These are phyloP conservation scores for Colletotrichum gloeosporioides DNA, from an alignment of 2,329 filamentous ascomycete species.

Conservation along the genomic window DNA sequence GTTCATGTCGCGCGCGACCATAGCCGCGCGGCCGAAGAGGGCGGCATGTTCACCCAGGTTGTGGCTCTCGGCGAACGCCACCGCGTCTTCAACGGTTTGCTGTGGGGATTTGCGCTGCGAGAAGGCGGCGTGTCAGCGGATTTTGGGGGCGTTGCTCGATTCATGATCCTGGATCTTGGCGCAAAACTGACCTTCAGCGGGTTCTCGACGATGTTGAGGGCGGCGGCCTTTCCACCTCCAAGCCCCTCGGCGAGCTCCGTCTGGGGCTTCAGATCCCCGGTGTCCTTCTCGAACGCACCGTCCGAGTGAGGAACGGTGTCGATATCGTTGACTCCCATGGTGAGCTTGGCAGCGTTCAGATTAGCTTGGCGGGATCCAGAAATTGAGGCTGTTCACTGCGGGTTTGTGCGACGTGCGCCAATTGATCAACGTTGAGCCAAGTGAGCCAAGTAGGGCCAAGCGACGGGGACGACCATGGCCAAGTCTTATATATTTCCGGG, in stretches of 20 bases:
- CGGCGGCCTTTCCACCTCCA: conserved; percentile 27
- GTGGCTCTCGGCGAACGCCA: conserved; percentile 54
- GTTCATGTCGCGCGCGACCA: conserved; percentile 36
- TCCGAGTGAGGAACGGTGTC: conserved; percentile 1
- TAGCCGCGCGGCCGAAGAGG: conserved; percentile 41
- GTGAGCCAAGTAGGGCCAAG: background rate
- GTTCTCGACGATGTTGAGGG: conserved; percentile 37
- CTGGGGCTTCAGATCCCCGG: background rate
- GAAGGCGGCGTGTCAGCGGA: background rate
- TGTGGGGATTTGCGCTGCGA: conserved; percentile 28
- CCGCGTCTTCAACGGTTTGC: conserved; percentile 42
- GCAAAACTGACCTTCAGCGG: conserved; percentile 31
- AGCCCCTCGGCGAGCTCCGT: background rate
- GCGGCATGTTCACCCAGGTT: conserved; percentile 53
- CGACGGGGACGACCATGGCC: background rate
- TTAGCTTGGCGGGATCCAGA: background rate
- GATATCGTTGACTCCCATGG: background rate
- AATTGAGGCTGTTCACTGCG: background rate
- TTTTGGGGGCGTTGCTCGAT: background rate
- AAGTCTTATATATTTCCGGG: background rate
- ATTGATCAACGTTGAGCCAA: background rate
- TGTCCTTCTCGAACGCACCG: background rate
- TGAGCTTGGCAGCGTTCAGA: background rate
- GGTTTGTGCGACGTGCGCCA: background rate
- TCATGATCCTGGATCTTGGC: background rate